These are phyloP conservation scores for Psidium guajava DNA, from an alignment of 345 rosid genomes.

Conservation along the genomic window DNA sequence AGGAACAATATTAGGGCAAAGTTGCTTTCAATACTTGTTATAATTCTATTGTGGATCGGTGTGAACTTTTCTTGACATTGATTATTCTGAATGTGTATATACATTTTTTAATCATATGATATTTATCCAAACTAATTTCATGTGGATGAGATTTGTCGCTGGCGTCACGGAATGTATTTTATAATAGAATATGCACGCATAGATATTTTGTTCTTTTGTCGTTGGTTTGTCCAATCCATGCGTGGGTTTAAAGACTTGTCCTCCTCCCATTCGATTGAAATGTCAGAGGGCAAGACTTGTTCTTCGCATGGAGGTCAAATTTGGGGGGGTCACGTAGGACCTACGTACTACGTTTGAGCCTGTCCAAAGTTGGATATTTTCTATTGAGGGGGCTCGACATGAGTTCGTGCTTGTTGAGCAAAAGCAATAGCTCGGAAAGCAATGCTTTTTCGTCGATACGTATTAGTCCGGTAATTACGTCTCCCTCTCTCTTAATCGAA, in stretches of 20 bases:
- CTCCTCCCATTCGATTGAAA: background rate
- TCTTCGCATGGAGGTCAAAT: background rate
- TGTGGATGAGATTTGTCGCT: background rate
- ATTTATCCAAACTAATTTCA: background rate
- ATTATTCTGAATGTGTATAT: rapidly evolving
- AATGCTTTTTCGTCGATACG: too few relatives aligned
- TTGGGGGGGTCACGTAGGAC: background rate
- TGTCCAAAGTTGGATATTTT: background rate
- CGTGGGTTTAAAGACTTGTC: background rate
- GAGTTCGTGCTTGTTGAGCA: too few relatives aligned
- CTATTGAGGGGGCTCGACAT: too few relatives aligned
- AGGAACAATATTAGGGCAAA: background rate
- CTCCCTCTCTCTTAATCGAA: background rate
- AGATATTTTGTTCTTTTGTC: background rate
- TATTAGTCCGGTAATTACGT: rapidly evolving
- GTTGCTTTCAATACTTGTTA: background rate
- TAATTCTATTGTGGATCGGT: background rate
- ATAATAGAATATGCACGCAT: background rate
- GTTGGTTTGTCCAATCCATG: background rate
- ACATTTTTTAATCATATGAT: background rate
- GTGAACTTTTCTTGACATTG: background rate
- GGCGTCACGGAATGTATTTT: background rate
- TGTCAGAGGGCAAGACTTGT: background rate
- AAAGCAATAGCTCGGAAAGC: too few relatives aligned
- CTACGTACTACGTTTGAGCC: background rate